Evolutionary conservation across 108 stramenopile genomes (phyloP).

Genomic region (Licmophora abbreviata): DNA sequence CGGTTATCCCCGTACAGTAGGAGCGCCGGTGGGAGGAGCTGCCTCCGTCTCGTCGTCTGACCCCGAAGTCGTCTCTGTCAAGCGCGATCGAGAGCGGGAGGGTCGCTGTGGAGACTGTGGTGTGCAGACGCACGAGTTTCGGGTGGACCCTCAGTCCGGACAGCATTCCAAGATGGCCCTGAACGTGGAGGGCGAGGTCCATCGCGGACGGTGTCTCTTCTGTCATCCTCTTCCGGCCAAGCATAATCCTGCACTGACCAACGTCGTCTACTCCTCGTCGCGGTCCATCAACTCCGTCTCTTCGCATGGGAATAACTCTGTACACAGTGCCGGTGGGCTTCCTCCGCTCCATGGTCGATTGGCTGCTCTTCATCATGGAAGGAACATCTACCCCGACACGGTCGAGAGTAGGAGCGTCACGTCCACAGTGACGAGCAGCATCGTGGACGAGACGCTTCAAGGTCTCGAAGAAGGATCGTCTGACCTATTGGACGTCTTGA

Average conservation of each 20-base stretch:
- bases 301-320: no score
- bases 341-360: neutral
- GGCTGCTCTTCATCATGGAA: no score
- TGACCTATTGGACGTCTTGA: conserved; percentile 17
- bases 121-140: conserved; percentile 36
- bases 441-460: conserved; percentile 3
- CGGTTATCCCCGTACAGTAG: no score
- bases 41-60: neutral
- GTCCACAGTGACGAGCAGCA: conserved; percentile 3
- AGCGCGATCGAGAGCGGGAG: conserved; percentile 26
- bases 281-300: conserved; percentile 3
- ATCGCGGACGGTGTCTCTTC: conserved; percentile 44
- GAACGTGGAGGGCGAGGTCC: conserved; percentile 38
- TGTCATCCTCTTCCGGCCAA: conserved; percentile 35
- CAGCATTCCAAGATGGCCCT: conserved; percentile 20
- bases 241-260: neutral
- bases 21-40: no score
- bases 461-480: conserved; percentile 11
- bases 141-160: conserved; percentile 13
- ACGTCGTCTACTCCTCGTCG: neutral
- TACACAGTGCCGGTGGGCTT: neutral
- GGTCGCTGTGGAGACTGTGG: conserved; percentile 40
- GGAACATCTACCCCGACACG: no score
- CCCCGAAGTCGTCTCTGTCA: conserved; percentile 1
- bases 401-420: neutral